These are phyloP conservation scores for Leccinum barrowsii DNA, from an alignment of 768 basidiomycete genomes.

Conservation along the genomic window DNA sequence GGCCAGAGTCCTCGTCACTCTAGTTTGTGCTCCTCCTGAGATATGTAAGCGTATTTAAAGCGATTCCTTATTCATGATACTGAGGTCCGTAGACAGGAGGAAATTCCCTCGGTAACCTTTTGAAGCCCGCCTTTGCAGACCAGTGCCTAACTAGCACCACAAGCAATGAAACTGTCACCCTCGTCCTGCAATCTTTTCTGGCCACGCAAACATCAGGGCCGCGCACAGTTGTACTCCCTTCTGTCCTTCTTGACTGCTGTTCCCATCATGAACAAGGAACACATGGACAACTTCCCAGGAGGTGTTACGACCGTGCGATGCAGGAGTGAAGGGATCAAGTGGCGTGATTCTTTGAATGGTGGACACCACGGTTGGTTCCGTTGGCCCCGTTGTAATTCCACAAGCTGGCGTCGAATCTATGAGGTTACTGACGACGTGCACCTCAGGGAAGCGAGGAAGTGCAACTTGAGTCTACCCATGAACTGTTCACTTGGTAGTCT, in stretches of 20 bases:
- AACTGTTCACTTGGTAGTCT: background rate
- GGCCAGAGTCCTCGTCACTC: background rate
- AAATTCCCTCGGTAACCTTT: slow-evolving; percentile 6
- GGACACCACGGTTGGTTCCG: background rate
- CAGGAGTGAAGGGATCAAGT: slow-evolving; percentile 1
- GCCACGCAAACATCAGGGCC: slow-evolving; percentile 58
- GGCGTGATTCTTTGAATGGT: background rate
- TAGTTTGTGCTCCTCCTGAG: slow-evolving; percentile 9
- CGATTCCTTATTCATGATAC: background rate
- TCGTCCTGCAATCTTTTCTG: background rate
- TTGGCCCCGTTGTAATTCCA: background rate
- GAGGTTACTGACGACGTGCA: background rate
- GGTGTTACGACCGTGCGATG: background rate
- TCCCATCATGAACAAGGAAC: slow-evolving; percentile 3
- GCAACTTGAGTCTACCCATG: background rate
- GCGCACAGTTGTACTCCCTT: slow-evolving; percentile 77
- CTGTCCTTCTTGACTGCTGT: slow-evolving; percentile 53
- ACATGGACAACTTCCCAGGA: background rate
- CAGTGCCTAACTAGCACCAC: background rate
- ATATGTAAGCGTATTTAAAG: slow-evolving; percentile 3
- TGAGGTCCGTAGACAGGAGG: background rate
- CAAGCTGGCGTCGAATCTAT: background rate
- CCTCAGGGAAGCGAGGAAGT: background rate
- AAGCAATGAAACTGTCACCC: background rate
- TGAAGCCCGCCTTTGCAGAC: background rate